Conservation (phyloP, 1,139 yeast genomes). For the Sporopachydermia cereana region DNA sequence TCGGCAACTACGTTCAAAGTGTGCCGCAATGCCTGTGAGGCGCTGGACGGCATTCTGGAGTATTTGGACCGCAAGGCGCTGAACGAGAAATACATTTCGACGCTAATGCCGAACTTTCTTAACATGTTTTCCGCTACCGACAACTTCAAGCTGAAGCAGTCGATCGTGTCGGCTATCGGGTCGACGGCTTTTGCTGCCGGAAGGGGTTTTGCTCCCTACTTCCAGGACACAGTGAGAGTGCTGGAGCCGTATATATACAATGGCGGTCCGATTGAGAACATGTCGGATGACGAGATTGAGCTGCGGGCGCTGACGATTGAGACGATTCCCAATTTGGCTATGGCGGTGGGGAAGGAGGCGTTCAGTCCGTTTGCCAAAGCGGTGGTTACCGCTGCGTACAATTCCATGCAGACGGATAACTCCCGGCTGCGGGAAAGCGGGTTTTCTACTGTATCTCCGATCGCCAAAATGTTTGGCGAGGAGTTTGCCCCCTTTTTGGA, state of each 20-base stretch:
- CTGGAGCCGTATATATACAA: constrained; percentile 72
- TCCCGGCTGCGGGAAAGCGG: constrained; percentile 90
- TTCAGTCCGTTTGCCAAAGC: constrained; percentile 83
- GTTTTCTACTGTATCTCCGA: constrained; percentile 84
- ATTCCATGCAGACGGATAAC: constrained; percentile 64
- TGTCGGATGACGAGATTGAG: constrained; percentile 71
- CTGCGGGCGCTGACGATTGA: constrained; percentile 87
- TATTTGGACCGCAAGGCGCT: constrained; percentile 78
- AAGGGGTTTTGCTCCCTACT: constrained; percentile 74
- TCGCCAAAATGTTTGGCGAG: constrained; percentile 89
- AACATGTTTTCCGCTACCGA: constrained; percentile 60
- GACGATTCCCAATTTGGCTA: constrained; percentile 88
- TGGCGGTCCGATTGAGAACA: constrained; percentile 53
- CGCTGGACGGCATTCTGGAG: constrained; percentile 86
- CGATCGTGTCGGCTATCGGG: constrained; percentile 92
- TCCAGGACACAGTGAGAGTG: constrained; percentile 65
- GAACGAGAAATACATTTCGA: constrained; percentile 68
- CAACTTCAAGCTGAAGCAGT: constrained; percentile 60
- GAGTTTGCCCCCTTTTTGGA: constrained; percentile 83
- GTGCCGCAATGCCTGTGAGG: constrained; percentile 83
- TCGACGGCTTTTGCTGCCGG: constrained; percentile 96
- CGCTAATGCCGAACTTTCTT: constrained; percentile 82
- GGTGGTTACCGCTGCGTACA: constrained; percentile 78
- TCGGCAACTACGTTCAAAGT: constrained; percentile 73
- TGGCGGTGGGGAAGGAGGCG: constrained; percentile 88